Conservation (phyloP, 129 eudicot genomes). For the Silybum marianum region DNA sequence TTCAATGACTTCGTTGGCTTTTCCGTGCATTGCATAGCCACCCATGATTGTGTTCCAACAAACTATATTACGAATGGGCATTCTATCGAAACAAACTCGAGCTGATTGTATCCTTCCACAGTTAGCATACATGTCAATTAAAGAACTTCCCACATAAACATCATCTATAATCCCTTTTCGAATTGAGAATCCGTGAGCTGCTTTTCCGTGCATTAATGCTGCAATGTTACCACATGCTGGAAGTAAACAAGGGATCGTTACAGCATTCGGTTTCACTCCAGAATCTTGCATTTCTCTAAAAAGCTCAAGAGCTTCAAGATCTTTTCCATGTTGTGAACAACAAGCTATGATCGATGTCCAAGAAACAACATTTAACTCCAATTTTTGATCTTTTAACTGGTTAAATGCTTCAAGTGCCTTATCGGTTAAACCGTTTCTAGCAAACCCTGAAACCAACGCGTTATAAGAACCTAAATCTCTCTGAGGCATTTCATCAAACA, state of each 20-base stretch:
- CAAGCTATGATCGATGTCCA: constrained; percentile 91
- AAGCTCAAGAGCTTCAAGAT: constrained; percentile 78
- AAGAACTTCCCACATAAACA: constrained; percentile 79
- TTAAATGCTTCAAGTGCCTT: constrained; percentile 57
- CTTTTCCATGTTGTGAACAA: constrained; percentile 88
- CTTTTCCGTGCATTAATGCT: constrained; percentile 82
- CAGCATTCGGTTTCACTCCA: constrained; percentile 75
- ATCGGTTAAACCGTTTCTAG: constrained; percentile 68
- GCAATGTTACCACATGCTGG: constrained; percentile 98
- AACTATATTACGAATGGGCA: constrained; percentile 58
- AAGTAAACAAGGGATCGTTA: constrained; percentile 86
- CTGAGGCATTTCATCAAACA: constrained; percentile 57
- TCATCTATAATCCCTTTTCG: constrained; percentile 47
- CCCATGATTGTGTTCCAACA: constrained; percentile 85
- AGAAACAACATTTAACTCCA: constrained; percentile 73
- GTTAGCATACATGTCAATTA: constrained; percentile 90
- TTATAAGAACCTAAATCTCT: constrained; percentile 69
- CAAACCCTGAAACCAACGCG: constrained; percentile 69
- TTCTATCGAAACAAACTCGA: constrained; percentile 51
- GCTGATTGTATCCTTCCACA: constrained; percentile 79
- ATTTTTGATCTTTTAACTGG: constrained; percentile 32
- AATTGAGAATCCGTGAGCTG: constrained; percentile 68
- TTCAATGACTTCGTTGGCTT: constrained; percentile 57
- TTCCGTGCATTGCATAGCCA: constrained; percentile 87
- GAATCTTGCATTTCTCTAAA: constrained; percentile 75